phyloP scores from a whole-genome alignment of 164 flowering plant species.

The Hamamelis virginiana region DNA sequence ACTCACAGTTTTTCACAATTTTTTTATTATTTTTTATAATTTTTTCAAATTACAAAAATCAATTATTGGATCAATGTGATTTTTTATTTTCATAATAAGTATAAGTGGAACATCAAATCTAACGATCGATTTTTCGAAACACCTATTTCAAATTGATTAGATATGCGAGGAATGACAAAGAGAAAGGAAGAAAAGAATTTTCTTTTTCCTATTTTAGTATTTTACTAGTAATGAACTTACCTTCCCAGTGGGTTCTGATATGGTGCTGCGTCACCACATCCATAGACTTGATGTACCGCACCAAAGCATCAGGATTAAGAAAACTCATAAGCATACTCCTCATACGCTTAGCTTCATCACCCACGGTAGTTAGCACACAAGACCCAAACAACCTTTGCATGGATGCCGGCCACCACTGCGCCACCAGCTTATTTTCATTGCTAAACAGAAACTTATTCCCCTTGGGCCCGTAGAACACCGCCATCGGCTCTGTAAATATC shows the following conservation, averaged over 20 bases:
- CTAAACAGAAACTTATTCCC: constrained; percentile 35
- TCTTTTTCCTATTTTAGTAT: no score
- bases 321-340: constrained; percentile 22
- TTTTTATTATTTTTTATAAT: no score
- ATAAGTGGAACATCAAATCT: no score
- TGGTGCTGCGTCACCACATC: constrained; percentile 21
- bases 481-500: constrained; percentile 18
- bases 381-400: constrained; percentile 23
- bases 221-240: no score
- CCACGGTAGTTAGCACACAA: constrained; percentile 10
- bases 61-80: no score
- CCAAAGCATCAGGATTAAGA: constrained; percentile 23
- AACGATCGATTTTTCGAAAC: no score
- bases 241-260: constrained; percentile 24
- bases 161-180: no score
- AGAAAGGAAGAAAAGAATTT: no score
- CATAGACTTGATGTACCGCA: constrained; percentile 18
- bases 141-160: no score
- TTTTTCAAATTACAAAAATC: no score
- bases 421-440: constrained; percentile 29
- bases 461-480: constrained; percentile 22
- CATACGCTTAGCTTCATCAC: constrained; percentile 28
- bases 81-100: no score
- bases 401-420: constrained; percentile 33
- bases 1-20: no score